Base-by-base conservation (phyloP, 495 filamentous ascomycete genomes). In the Amorphotheca resinae region DNA sequence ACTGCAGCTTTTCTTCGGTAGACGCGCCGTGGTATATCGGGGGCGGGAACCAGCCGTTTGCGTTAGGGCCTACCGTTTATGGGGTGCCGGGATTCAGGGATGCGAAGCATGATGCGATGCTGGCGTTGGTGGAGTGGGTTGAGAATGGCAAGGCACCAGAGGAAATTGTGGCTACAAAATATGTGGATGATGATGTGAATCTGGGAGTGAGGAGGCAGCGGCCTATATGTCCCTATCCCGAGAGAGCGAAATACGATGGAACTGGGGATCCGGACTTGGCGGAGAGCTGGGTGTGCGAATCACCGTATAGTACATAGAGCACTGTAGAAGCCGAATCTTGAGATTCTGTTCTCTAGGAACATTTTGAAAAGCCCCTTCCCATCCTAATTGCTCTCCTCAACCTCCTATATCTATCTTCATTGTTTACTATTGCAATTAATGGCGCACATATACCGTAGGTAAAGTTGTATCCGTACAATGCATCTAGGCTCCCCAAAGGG, bases 51-150 rank as follows among this genome's bases (percentile, higher is more conserved):
- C 66, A 70, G 51, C 51, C 62, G 25, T 58, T 38, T 5, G 17
- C 9, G 0, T 16, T 64, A 32, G 58, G 58, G 1, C 41, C 44
- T 0, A 47, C 36, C 1, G 26, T 42, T 17, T 49, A 33, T 22
- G 53, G 54, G 14, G 61, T 64, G 0, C 67, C 70, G 0, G 71
- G 67, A 0, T 71, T 61, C 44, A 37, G 40, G 14, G 64, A 68
- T 30, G 25, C 52, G 14, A 51, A 62, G 22, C 64, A 72, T 45
- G 69, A 76, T 49, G 57, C 56, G 1, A 16, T 76, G 38, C 31
- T 68, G 40, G 70, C 69, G 14, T 44, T 79, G 39, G 62, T 73
- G 56, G 48, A 51, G 2, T 79, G 73, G 73, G 68, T 71, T 2
- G 74, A 76, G 55, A 47, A 59, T 9, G 66, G 57, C 0, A 53